Percentiles rank a stretch among this genome's conserved stretches.
These are phyloP conservation scores for Phytophthora rubi DNA, from an alignment of 352 stramenopile species.

Conservation along the genomic window DNA sequence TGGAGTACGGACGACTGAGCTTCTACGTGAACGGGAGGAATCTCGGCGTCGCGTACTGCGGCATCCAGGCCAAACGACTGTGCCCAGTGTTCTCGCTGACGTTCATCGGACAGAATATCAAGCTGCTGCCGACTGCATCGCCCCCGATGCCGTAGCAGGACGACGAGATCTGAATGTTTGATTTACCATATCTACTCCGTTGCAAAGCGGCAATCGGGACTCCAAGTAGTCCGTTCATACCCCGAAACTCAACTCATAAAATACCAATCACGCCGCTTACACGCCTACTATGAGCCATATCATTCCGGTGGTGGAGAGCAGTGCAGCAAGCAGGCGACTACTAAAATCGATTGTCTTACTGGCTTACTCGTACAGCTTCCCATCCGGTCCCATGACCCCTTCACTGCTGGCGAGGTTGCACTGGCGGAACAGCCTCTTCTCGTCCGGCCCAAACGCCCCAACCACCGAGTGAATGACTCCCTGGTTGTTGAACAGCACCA, in stretches of 20 bases:
- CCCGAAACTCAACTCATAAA: conserved; percentile 24
- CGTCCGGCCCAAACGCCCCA: conserved; percentile 30
- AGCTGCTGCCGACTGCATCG: conserved; percentile 59
- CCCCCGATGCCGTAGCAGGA: conserved; percentile 49
- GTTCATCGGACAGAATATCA: conserved; percentile 69
- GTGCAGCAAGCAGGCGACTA: background rate
- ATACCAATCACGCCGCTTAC: conserved; percentile 18
- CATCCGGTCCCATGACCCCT: conserved; percentile 35
- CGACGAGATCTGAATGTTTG: conserved; percentile 8
- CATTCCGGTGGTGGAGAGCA: conserved; percentile 16
- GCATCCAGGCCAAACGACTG: conserved; percentile 66
- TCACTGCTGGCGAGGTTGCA: conserved; percentile 42
- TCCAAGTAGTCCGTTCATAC: conserved; percentile 18
- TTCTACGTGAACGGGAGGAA: conserved; percentile 84
- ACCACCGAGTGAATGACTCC: conserved; percentile 41
- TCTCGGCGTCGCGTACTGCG: conserved; percentile 75
- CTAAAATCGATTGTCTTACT: background rate
- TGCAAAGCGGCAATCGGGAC: conserved; percentile 10
- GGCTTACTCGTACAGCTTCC: conserved; percentile 30
- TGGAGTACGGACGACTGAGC: conserved; percentile 71
- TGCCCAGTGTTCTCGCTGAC: conserved; percentile 77
- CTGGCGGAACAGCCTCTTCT: conserved; percentile 41
- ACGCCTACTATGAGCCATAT: conserved; percentile 3
- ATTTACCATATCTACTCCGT: conserved; percentile 19
- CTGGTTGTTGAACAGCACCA: conserved; percentile 44